These are phyloP conservation scores for Globisporangium echinulatum DNA, from an alignment of 352 stramenopile genomes.

Conservation along the genomic window DNA sequence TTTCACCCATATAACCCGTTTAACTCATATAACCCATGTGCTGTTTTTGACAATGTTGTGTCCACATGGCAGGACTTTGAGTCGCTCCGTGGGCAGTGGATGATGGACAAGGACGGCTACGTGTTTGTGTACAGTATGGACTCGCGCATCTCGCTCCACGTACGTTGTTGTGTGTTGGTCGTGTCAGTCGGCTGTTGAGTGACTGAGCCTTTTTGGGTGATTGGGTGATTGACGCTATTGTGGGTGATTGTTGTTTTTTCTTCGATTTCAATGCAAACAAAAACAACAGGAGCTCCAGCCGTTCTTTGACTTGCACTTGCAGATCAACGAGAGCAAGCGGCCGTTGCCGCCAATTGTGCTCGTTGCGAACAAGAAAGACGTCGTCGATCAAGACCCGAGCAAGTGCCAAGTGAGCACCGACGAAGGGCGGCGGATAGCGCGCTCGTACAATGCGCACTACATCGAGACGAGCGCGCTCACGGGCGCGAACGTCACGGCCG, in stretches of 20 bases:
- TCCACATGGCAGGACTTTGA: constrained; percentile 64
- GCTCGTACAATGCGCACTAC: constrained; percentile 83
- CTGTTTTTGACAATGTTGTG: not conserved
- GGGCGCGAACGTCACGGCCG: constrained; percentile 76
- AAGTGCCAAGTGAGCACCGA: constrained; percentile 84
- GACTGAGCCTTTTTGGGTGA: not conserved
- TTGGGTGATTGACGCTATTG: not conserved
- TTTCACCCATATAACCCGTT: not conserved
- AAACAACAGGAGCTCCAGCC: constrained; percentile 64
- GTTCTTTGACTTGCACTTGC: constrained; percentile 84
- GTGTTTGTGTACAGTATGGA: constrained; percentile 91
- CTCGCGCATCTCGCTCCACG: constrained; percentile 80
- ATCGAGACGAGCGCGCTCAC: constrained; percentile 86
- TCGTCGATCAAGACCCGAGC: constrained; percentile 73
- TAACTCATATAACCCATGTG: not conserved
- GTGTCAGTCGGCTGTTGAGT: not conserved
- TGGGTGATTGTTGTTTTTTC: not conserved
- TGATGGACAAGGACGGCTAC: constrained; percentile 90
- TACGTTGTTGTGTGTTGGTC: constrained; percentile 16
- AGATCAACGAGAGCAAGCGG: constrained; percentile 83
- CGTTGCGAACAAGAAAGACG: constrained; percentile 87
- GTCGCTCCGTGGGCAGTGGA: constrained; percentile 82
- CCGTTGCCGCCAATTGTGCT: constrained; percentile 80
- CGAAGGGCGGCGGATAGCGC: constrained; percentile 75
- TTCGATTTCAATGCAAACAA: not conserved